A percentile compares a stretch with the other conserved stretches of the same genome.
These are phyloP conservation scores for Exophiala calicioides DNA, from an alignment of 2,329 filamentous ascomycete species.

Conservation along the genomic window DNA sequence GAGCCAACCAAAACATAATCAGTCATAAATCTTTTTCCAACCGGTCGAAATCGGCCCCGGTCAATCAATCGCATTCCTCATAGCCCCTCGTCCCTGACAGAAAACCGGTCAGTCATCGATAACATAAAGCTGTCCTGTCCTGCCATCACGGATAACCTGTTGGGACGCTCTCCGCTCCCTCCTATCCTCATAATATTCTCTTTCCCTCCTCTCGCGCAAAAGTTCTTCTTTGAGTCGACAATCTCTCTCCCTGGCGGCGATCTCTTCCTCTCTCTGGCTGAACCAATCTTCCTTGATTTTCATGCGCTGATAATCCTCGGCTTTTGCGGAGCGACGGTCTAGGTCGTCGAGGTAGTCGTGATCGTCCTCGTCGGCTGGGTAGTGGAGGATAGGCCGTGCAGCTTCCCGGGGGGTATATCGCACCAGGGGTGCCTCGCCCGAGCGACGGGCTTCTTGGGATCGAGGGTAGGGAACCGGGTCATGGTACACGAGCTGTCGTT, in stretches of 20 bases:
- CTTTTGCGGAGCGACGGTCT: constrained; percentile 11
- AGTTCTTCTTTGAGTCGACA: constrained; percentile 13
- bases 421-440: not conserved
- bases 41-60: too few relatives aligned
- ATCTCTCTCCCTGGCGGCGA: constrained; percentile 12
- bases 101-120: not conserved
- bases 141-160: constrained; percentile 4
- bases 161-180: constrained; percentile 11
- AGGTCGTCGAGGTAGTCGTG: constrained; percentile 13
- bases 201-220: constrained; percentile 4
- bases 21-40: too few relatives aligned
- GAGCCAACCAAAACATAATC: too few relatives aligned
- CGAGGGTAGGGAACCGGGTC: constrained; percentile 1
- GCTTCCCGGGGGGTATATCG: constrained; percentile 3
- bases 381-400: constrained; percentile 13
- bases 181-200: constrained; percentile 13
- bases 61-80: too few relatives aligned
- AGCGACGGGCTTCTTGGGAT: constrained; percentile 12
- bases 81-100: too few relatives aligned
- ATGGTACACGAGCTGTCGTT: constrained; percentile 17
- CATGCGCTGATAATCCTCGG: constrained; percentile 21
- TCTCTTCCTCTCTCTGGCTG: constrained; percentile 9
- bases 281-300: constrained; percentile 17
- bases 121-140: constrained; percentile 7
- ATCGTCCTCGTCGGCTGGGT: constrained; percentile 17